phyloP scores from a whole-genome alignment of 1,284 basidiomycete species.

The Pseudozyma flocculosa region DNA sequence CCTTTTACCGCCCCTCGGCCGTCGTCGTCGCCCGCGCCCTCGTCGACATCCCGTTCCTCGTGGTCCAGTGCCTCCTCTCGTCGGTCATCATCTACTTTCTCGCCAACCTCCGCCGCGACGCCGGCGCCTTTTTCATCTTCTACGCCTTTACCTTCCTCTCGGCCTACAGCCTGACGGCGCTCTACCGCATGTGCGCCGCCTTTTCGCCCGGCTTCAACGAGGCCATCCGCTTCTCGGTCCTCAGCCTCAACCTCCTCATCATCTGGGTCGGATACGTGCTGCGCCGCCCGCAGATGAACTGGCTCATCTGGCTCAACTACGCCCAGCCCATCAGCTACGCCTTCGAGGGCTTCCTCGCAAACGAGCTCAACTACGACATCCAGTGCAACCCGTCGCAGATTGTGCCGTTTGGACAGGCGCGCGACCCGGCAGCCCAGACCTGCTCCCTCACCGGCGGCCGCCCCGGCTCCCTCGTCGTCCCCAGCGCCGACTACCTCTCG shows the following conservation, averaged over 20 bases:
- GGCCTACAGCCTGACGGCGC: conserved; percentile 38
- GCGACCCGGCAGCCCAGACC: conserved; percentile 36
- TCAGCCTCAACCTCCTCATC: conserved; percentile 37
- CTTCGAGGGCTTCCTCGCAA: conserved; percentile 67
- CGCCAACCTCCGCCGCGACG: conserved; percentile 21
- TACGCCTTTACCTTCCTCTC: conserved; percentile 59
- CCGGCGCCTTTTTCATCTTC: conserved; percentile 62
- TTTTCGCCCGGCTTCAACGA: conserved; percentile 58
- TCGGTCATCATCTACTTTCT: conserved; percentile 58
- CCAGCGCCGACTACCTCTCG: conserved; percentile 62
- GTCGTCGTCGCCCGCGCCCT: conserved; percentile 37
- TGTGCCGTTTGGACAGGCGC: conserved; percentile 13
- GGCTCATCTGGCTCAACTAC: conserved; percentile 72
- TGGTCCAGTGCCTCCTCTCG: conserved; percentile 58
- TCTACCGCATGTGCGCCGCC: conserved; percentile 39
- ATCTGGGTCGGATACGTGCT: conserved; percentile 61
- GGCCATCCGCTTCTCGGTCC: conserved; percentile 33
- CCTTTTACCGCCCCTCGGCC: conserved; percentile 54
- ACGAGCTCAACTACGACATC: conserved; percentile 60
- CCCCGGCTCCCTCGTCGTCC: conserved; percentile 59
- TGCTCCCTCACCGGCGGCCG: conserved; percentile 61
- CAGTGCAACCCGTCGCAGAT: conserved; percentile 26
- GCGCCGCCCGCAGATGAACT: conserved; percentile 62
- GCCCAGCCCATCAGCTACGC: conserved; percentile 67
- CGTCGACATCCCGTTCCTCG: conserved; percentile 59